Base-by-base conservation (phyloP, 306 rosid species). In the Rosa persica region DNA sequence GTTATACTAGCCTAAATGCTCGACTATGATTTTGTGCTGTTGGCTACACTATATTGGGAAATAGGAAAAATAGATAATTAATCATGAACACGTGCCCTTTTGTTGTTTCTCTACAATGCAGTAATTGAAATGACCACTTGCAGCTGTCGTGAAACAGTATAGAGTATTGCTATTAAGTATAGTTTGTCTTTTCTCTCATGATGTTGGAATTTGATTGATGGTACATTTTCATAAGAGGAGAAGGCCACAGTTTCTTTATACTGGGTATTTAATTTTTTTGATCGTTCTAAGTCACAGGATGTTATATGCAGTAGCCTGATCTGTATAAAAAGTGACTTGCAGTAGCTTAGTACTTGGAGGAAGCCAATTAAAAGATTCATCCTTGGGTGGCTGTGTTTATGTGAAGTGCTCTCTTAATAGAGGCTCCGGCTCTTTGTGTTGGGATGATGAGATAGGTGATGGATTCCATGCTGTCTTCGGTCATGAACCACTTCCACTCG, bases 1-100 rank as follows among this genome's bases (percentile, higher is more conserved):
- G 69, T 71, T 39, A 79, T 77, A 82, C 73, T 76, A 82, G 88
- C 82, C 67, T 76, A 80, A 78, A 84, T 83, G 84, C 96, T 62
- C 85, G 89, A 23, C 91, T 91, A 38, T 91, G 86, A 87, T 12
- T 38, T 13, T 70, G 20, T 6, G 46, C 47, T 17, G 38, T 36
- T 38, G 9, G 10, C 51, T 20, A 25, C 27, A 8, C 27, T 15
- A 17, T 34, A 11, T 17, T 13, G 0, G 57, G 51, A 6, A 23
- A 60, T 3, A 25, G 8, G 27, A 47, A 47, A 16, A 8, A 3
- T 16, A 36, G 3, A 17, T 38, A 19, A 38, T 8, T 66, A 17
- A 38, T 66, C 27, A 66, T 66, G 47, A 66, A 38, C 10, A 17
- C 12, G 15, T 38, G 71, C 5, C 8, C 8, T 38, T 66, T 38